Base-by-base conservation (phyloP, 305 asterid genomes). In the Fraxinus platypoda region DNA sequence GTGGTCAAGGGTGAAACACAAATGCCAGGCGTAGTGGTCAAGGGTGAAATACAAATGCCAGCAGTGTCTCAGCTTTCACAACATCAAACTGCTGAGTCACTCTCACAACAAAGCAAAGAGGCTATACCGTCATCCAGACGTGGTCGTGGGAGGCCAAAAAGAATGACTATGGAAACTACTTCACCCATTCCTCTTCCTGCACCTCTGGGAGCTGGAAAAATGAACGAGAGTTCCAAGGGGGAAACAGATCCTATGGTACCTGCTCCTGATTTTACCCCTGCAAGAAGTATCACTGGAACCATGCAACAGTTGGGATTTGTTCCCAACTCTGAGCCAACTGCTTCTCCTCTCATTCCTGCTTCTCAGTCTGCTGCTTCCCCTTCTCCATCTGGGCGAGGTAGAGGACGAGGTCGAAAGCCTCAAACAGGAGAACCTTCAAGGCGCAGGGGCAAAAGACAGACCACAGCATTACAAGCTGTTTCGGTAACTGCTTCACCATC, bases 131-230 rank as follows among this genome's bases (percentile, higher is more conserved):
- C 97, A 34, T 81, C 93, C 66, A 94, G 91, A 90, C 91, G 99
- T 79, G 99, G 98, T 30, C 97, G 99, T 81, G 99, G 99, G 83
- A 90, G 99, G 91, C 99, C 98, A 77, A 94, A 91, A 84, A 92
- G 96, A 87, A 90, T 84, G 33, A 8, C 85, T 37, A 84, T 85
- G 62, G 90, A 82, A 62, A 68, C 87, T 70, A 77, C 97, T 75
- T 86, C 92, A 57, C 77, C 84, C 17, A 87, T 83, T 78, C 80
- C 88, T 88, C 77, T 62, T 86, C 86, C 90, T 77, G 85, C 82
- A 31, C 81, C 89, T 82, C 75, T 85, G 82, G 90, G 84, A 76
- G 80, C 85, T 84, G 91, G 54, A 54, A 87, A 90, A 75, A 81
- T 83, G 37, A 92, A 85, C 31, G 87, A 86, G 74, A 81, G 54